phyloP scores from a whole-genome alignment of 345 rosid species.

The Hibiscus trionum region DNA sequence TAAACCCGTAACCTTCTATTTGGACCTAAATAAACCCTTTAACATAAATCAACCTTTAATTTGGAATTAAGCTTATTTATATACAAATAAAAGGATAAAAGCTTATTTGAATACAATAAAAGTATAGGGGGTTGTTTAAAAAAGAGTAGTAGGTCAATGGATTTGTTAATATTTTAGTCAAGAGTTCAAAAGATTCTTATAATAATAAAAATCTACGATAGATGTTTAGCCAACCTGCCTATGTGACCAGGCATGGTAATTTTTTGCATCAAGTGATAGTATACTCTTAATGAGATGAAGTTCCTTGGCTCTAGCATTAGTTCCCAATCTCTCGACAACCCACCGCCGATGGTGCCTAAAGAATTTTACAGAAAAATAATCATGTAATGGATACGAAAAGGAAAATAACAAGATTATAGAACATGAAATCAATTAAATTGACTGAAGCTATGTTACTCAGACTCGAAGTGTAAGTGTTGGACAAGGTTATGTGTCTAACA shows the following conservation, averaged over 20 bases:
- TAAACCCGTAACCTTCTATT: background rate
- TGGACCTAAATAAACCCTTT: background rate
- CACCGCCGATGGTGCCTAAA: constrained; percentile 94
- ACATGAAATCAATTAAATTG: constrained; percentile 1
- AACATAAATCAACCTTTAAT: background rate
- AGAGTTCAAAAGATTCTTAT: background rate
- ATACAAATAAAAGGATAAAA: background rate
- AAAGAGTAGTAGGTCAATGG: background rate
- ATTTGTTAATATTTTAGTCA: background rate
- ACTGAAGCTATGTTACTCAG: background rate
- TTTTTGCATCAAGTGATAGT: constrained; percentile 62
- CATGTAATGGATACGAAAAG: background rate
- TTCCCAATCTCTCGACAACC: constrained; percentile 83
- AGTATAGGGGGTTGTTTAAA: background rate
- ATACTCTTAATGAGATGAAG: constrained; percentile 63
- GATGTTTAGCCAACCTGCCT: constrained; percentile 59
- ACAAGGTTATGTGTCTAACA: background rate
- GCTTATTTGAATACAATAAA: background rate
- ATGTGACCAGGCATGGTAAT: constrained; percentile 96
- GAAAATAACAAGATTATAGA: background rate
- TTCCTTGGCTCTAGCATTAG: constrained; percentile 48
- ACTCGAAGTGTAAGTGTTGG: background rate
- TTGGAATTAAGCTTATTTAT: background rate
- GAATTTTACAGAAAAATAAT: background rate
- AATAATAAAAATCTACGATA: background rate